Conservation (phyloP, 1,284 basidiomycete genomes). For the Microbotryum silenes-acaulis region DNA sequence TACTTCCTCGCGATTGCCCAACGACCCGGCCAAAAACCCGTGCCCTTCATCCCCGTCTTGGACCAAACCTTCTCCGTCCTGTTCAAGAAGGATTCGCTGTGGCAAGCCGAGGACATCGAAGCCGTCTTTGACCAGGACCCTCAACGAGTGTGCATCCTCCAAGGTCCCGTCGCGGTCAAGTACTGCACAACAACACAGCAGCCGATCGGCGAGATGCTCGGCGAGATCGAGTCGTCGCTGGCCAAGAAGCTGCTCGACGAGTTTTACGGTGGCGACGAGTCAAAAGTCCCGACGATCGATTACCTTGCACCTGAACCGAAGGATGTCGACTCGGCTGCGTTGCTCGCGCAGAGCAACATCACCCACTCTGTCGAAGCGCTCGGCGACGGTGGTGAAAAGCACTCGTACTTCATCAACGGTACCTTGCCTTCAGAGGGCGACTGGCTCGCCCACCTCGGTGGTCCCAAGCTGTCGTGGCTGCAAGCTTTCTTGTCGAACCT, state of each 20-base stretch:
- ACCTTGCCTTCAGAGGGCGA: conserved; percentile 42
- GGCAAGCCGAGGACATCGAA: conserved; percentile 97
- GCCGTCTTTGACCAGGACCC: conserved; percentile 97
- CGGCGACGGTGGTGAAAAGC: conserved; percentile 34
- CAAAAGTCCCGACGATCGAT: conserved; percentile 71
- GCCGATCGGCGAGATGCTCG: conserved; percentile 80
- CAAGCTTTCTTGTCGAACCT: conserved; percentile 72
- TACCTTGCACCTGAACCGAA: conserved; percentile 57
- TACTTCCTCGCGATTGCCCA: conserved; percentile 94
- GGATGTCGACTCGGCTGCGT: conserved; percentile 11
- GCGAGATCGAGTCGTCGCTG: conserved; percentile 72
- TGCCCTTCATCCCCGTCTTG: conserved; percentile 95
- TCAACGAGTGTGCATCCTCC: conserved; percentile 93
- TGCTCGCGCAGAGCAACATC: conserved; percentile 17
- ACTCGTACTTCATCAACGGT: conserved; percentile 36
- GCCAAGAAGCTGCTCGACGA: conserved; percentile 72
- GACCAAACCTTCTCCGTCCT: conserved; percentile 90
- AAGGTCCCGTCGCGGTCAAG: conserved; percentile 90
- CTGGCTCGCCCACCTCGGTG: conserved; percentile 83
- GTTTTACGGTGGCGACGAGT: conserved; percentile 70
- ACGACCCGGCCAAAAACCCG: conserved; percentile 93
- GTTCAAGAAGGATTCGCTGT: conserved; percentile 77
- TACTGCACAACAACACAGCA: conserved; percentile 83
- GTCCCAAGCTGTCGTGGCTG: conserved; percentile 73
- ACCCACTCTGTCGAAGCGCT: conserved; percentile 31